Evolutionary conservation across 192 early-diverging fungal genomes (phyloP), one percentile per base, ranked within the genome.

Genomic region (Mortierella alpina): DNA sequence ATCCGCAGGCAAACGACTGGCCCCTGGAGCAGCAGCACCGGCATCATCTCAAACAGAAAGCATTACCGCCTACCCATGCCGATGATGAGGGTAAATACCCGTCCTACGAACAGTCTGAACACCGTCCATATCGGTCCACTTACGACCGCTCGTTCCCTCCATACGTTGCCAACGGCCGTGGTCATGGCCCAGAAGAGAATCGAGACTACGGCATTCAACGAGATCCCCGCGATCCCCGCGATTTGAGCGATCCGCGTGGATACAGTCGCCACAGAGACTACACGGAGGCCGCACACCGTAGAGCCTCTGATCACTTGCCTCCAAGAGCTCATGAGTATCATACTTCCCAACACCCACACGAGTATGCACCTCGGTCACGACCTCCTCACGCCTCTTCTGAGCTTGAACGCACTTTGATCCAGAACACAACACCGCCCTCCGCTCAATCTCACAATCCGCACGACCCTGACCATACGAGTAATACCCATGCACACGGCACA

Each of bases 141-240:
- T 59, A 63, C 45, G 54, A 69, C 7, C 59, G 49, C 13, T 54
- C 57, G 18, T 54, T 48, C 31, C 61, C 44, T 53, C 62, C 66
- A 15, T 63, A 68, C 20, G 15, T 11, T 3, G 11, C 14, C 45
- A 58, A 58, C 18, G 41, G 56, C 6, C n/a, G 49, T 10, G n/a
- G 12, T 7, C 41, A 59, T 6, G 73, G 60, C 41, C 4, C 48
- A 6, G 46, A 10, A 20, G 72, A 74, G 40, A 61, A 73, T 54
- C 72, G 56, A 47, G 59, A 74, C 50, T 44, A 66, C 40, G 39
- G 40, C 42, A 41, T n/a, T 17, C 42, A 39, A 14, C 45, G 15
- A 23, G 31, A 64, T 31, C 63, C 20, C 7, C 63, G 31, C 47
- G 63, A 63, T 9, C 8, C 22, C 48, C 57, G 41, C 15, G 58